phyloP scores from a whole-genome alignment of 2,329 filamentous ascomycete genomes.

The Sclerotinia glacialis region DNA sequence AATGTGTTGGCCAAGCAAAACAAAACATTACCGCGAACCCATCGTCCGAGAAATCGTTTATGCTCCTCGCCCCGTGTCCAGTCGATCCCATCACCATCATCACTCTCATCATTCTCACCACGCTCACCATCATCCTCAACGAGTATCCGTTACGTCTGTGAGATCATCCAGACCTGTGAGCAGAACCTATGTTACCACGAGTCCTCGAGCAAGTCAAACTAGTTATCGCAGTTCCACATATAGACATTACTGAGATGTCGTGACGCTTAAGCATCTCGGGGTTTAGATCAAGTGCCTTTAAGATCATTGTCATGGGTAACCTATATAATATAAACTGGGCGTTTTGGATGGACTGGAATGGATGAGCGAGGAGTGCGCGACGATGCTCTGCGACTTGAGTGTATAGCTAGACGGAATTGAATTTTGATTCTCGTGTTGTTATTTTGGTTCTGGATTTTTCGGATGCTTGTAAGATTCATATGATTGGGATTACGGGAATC shows the following conservation, averaged over 20 bases:
- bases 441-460: not conserved
- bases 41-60: constrained; percentile 11
- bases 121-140: constrained; percentile 7
- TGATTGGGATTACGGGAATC: not conserved
- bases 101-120: not conserved
- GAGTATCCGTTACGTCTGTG: not conserved
- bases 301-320: not conserved
- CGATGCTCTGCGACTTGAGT: too few species aligned
- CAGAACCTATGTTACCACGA: not conserved
- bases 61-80: constrained; percentile 4
- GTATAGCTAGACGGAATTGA: not conserved
- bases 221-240: constrained; percentile 1
- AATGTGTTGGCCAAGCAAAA: constrained; percentile 14
- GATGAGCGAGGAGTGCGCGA: not conserved
- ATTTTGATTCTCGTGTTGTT: not conserved
- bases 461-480: not conserved
- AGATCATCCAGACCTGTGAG: not conserved
- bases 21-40: constrained; percentile 12
- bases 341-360: not conserved
- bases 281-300: not conserved
- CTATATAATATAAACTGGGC: not conserved
- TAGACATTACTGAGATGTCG: not conserved
- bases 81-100: constrained; percentile 7
- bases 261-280: not conserved
- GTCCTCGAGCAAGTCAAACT: constrained; percentile 6